phyloP scores from a whole-genome alignment of 2,329 filamentous ascomycete species.

The Neonectria punicea region DNA sequence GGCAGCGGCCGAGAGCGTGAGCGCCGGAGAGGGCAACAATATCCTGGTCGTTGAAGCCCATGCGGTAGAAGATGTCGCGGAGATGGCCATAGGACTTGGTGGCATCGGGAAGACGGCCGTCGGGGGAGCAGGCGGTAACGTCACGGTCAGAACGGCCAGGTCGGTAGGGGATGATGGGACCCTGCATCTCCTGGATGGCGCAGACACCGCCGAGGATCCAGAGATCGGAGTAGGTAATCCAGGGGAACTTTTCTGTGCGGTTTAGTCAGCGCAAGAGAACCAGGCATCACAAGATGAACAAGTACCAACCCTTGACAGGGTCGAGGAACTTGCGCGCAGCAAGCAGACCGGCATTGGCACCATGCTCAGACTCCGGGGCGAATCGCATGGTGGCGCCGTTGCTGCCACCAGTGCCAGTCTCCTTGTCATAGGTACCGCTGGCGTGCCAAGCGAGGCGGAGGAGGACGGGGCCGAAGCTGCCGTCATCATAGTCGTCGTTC shows the following conservation, averaged over 20 bases:
- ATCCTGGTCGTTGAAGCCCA: constrained; percentile 98
- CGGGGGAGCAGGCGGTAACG: constrained; percentile 86
- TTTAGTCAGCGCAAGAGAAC: constrained; percentile 17
- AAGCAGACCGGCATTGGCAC: constrained; percentile 91
- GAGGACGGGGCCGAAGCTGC: constrained; percentile 92
- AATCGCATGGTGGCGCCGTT: constrained; percentile 99
- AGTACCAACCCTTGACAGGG: constrained; percentile 79
- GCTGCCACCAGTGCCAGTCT: constrained; percentile 88
- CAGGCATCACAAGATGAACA: neutral
- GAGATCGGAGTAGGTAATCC: constrained; percentile 96
- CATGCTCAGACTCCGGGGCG: constrained; percentile 86
- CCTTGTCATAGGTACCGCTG: constrained; percentile 90
- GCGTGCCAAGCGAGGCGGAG: constrained; percentile 94
- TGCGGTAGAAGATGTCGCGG: constrained; percentile 91
- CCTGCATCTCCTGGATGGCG: constrained; percentile 95
- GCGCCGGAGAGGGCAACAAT: constrained; percentile 91
- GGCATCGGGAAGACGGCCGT: constrained; percentile 87
- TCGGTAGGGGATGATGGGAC: constrained; percentile 86
- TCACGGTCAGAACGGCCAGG: constrained; percentile 87
- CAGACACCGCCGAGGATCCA: constrained; percentile 91
- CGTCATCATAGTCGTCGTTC: constrained; percentile 95
- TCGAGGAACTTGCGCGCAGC: constrained; percentile 91
- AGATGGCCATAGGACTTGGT: constrained; percentile 83
- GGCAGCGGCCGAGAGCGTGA: constrained; percentile 89
- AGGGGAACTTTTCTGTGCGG: constrained; percentile 75